phyloP scores from a whole-genome alignment of 331 rosid species.

The Pyracantha coccinea region DNA sequence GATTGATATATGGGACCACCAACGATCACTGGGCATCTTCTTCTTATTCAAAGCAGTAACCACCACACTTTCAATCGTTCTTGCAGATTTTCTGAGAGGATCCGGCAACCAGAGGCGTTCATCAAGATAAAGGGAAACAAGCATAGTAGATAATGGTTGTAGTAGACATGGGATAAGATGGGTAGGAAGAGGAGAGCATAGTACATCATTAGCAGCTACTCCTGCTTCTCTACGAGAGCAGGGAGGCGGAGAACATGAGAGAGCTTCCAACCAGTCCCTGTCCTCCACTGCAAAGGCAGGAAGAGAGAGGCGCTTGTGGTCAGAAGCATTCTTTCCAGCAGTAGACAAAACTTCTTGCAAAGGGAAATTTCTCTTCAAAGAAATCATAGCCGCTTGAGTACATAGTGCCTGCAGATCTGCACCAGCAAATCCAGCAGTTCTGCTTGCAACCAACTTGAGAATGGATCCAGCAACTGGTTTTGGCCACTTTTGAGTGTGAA shows the following conservation, averaged over 20 bases:
- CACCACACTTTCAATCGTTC: constrained; percentile 51
- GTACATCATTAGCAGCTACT: constrained; percentile 80
- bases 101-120: constrained; percentile 70
- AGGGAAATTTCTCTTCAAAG: constrained; percentile 93
- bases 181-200: constrained; percentile 74
- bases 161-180: constrained; percentile 78
- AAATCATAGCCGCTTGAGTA: constrained; percentile 89
- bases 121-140: constrained; percentile 70
- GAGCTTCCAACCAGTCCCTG: constrained; percentile 96
- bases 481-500: constrained; percentile 95
- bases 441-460: constrained; percentile 77
- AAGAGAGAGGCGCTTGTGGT: constrained; percentile 50
- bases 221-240: constrained; percentile 96
- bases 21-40: constrained; percentile 46
- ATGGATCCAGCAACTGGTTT: constrained; percentile 69
- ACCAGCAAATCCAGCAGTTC: constrained; percentile 94
- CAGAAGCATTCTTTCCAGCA: constrained; percentile 45
- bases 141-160: constrained; percentile 67
- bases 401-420: constrained; percentile 99
- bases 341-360: constrained; percentile 65
- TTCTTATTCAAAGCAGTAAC: constrained; percentile 53
- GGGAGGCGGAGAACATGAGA: constrained; percentile 69
- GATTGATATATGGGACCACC: constrained; percentile 79
- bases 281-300: constrained; percentile 92
- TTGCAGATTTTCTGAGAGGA: constrained; percentile 55